Conservation (phyloP, 2,329 filamentous ascomycete species). For the Venturia aucupariae region DNA sequence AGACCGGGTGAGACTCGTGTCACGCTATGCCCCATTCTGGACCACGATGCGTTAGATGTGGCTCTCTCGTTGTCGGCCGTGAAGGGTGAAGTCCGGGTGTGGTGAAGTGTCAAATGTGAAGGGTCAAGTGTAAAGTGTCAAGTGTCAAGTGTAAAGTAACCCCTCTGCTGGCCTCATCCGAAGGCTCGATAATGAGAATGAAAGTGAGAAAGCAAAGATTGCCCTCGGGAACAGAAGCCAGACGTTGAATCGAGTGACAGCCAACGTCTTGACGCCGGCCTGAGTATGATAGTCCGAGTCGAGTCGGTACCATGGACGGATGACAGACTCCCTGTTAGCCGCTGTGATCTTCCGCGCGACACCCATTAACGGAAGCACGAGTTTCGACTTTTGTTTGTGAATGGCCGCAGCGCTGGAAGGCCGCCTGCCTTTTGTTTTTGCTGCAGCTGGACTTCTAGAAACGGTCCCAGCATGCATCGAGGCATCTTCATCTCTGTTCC, state of each 20-base stretch:
- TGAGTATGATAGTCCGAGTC: neutral
- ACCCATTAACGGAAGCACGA: neutral
- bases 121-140: too few species aligned
- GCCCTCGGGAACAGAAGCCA: too few species aligned
- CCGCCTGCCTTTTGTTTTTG: neutral
- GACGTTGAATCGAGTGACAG: neutral
- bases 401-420: too few species aligned
- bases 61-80: neutral
- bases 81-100: too few species aligned
- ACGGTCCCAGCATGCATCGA: neutral
- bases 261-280: too few species aligned
- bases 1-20: neutral
- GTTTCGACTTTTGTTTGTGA: neutral
- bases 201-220: too few species aligned
- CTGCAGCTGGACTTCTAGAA: neutral
- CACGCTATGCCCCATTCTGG: neutral
- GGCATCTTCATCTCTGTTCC: neutral
- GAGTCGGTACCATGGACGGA: neutral
- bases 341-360: conserved; percentile 5
- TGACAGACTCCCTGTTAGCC: neutral
- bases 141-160: too few species aligned
- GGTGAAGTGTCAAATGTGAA: neutral
- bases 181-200: too few species aligned
- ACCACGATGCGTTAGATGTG: neutral
- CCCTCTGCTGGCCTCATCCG: too few species aligned